Evolutionary conservation across 2,329 filamentous ascomycete genomes (phyloP).

Genomic region (Aspergillus alliaceus): DNA sequence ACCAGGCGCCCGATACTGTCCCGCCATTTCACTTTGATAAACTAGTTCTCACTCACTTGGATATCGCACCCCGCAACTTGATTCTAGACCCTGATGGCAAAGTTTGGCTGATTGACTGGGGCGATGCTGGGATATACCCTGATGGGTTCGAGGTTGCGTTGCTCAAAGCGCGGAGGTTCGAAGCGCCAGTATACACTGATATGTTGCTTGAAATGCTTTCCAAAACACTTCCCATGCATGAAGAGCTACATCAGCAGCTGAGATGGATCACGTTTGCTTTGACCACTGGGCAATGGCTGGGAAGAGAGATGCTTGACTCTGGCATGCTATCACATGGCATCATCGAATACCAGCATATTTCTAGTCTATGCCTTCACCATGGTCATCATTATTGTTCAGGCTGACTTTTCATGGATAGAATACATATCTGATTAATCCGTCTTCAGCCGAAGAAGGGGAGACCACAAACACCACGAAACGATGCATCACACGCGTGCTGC

Average conservation of each 20-base stretch:
- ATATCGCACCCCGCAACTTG: conserved; percentile 16
- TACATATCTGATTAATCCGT: too few relatives aligned
- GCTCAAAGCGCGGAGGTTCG: conserved; percentile 14
- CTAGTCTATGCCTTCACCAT: too few relatives aligned
- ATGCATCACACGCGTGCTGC: too few relatives aligned
- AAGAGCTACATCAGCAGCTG: conserved; percentile 11
- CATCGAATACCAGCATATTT: too few relatives aligned
- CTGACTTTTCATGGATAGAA: too few relatives aligned
- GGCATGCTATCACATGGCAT: conserved; percentile 1
- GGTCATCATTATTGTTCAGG: too few relatives aligned
- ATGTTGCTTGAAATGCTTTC: conserved; percentile 16
- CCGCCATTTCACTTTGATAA: conserved; percentile 15
- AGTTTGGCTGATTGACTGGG: conserved; percentile 20
- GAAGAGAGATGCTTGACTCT: neutral
- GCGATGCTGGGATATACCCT: conserved; percentile 18
- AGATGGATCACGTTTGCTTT: conserved; percentile 9
- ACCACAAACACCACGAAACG: too few relatives aligned
- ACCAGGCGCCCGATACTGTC: conserved; percentile 14
- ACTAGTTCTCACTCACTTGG: conserved; percentile 14
- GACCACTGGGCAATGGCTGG: conserved; percentile 8
- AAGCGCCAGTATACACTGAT: conserved; percentile 15
- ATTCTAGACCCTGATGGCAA: conserved; percentile 12
- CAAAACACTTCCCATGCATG: conserved; percentile 8
- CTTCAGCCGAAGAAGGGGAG: too few relatives aligned
- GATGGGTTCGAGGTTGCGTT: conserved; percentile 17